phyloP scores from a whole-genome alignment of 345 rosid species.

The Eucalyptus tenuipes region DNA sequence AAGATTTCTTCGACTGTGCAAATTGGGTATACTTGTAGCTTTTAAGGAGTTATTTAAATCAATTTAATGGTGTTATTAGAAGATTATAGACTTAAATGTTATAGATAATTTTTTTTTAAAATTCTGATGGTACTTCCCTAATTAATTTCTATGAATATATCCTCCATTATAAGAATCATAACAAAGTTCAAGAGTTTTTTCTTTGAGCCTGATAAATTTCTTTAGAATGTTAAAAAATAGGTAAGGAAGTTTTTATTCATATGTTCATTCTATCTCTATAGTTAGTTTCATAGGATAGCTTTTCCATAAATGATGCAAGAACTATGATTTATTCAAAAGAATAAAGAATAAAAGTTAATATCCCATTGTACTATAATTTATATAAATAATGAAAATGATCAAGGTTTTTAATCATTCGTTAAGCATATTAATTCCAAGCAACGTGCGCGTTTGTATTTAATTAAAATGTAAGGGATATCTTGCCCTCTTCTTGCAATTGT shows the following conservation, averaged over 20 bases:
- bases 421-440: neutral
- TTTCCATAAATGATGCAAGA: neutral
- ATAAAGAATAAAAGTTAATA: too few relatives aligned
- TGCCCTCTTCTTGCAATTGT: too few relatives aligned
- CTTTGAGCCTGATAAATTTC: neutral
- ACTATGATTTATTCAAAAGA: neutral
- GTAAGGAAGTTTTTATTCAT: neutral
- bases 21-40: neutral
- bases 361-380: neutral
- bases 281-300: neutral
- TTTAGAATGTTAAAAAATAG: neutral
- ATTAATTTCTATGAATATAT: neutral
- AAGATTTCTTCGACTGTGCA: neutral
- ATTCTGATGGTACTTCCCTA: neutral
- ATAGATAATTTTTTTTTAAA: neutral
- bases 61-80: neutral
- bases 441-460: accelerated
- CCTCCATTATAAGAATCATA: neutral
- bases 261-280: neutral
- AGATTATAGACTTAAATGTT: too few relatives aligned
- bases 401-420: too few relatives aligned
- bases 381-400: too few relatives aligned
- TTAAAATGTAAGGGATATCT: neutral
- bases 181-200: neutral
- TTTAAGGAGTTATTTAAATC: neutral